Evolutionary conservation across 768 basidiomycete species (phyloP).

Genomic region (Termitomyces sp.): DNA sequence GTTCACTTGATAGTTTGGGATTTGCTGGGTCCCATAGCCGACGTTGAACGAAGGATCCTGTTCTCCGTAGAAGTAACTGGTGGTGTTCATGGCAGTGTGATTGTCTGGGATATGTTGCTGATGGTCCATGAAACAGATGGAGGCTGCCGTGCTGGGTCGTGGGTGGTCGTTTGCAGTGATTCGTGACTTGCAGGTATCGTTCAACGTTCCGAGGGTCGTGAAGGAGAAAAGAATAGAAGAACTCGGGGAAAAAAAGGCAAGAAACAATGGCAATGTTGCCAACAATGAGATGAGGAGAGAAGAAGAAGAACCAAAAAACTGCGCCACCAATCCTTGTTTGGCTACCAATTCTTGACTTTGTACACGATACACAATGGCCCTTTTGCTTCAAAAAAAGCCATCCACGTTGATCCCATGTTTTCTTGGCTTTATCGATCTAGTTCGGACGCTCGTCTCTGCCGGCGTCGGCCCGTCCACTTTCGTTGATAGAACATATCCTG

Average conservation of each 20-base stretch:
- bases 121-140: constrained; percentile 35
- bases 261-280: constrained; percentile 23
- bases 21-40: constrained; percentile 50
- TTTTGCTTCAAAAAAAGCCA: not conserved
- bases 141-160: constrained; percentile 21
- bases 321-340: constrained; percentile 23
- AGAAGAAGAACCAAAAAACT: constrained; percentile 19
- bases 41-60: constrained; percentile 48
- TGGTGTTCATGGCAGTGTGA: constrained; percentile 35
- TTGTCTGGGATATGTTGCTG: constrained; percentile 40
- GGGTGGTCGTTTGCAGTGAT: constrained; percentile 18
- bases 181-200: constrained; percentile 18
- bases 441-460: not conserved
- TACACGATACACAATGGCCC: constrained; percentile 15
- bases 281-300: constrained; percentile 12
- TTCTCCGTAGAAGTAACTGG: constrained; percentile 50
- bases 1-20: constrained; percentile 49
- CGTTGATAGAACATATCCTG: not conserved
- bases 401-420: constrained; percentile 1
- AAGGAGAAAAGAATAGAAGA: constrained; percentile 29
- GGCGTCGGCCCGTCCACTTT: not conserved
- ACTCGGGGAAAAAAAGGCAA: constrained; percentile 20
- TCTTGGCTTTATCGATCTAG: constrained; percentile 3
- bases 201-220: constrained; percentile 24
- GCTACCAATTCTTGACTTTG: constrained; percentile 18